These are phyloP conservation scores for Hypoxylon sp. DNA, from an alignment of 2,329 filamentous ascomycete genomes.

Conservation along the genomic window DNA sequence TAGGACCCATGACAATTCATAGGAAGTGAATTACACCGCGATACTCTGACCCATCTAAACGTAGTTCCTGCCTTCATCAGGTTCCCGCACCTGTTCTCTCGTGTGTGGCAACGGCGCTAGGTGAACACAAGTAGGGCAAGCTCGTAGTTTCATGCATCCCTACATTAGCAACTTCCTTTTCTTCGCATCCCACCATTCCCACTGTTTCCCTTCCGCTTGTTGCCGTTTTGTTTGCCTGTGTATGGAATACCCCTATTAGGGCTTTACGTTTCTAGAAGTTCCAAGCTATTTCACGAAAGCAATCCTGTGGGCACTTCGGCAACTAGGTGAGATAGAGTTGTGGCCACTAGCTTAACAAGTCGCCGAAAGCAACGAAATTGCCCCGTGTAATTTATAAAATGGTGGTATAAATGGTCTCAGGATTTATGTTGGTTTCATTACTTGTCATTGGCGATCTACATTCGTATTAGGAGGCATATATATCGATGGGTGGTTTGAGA, in stretches of 20 bases:
- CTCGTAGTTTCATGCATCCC: not conserved
- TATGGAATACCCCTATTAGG: not conserved
- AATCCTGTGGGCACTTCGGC: no score
- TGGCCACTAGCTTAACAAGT: no score
- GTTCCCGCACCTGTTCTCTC: not conserved
- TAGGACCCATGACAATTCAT: not conserved
- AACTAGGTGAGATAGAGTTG: not conserved
- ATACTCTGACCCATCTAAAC: not conserved
- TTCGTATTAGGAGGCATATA: not conserved
- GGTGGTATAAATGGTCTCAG: not conserved
- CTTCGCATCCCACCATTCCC: not conserved
- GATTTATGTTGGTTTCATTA: not conserved
- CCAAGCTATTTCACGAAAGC: not conserved
- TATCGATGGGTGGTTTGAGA: not conserved
- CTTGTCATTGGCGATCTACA: not conserved
- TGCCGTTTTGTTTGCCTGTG: not conserved
- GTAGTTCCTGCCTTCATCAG: not conserved
- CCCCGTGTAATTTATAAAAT: no score
- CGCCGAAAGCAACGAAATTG: not conserved
- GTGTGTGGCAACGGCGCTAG: no score
- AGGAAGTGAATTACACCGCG: slow-evolving; percentile 1
- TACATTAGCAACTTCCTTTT: not conserved
- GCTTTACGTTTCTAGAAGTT: not conserved
- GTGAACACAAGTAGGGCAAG: not conserved
- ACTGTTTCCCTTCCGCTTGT: not conserved